Conservation (phyloP, 768 basidiomycete genomes). For the Termitomyces sp. region DNA sequence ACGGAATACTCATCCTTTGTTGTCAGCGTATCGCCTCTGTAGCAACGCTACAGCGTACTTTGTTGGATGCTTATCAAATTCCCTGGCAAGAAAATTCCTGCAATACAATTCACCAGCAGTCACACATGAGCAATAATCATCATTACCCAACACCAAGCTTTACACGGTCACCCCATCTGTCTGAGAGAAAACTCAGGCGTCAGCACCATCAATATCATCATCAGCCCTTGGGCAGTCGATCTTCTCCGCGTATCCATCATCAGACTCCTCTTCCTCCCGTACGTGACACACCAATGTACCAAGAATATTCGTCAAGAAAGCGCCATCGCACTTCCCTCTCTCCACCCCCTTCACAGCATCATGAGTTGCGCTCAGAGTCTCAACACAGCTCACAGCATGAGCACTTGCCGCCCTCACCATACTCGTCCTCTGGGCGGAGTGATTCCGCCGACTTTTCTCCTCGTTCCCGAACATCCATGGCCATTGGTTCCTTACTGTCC, state of each 20-base stretch:
- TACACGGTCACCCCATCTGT: constrained; percentile 29
- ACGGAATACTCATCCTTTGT: constrained; percentile 1
- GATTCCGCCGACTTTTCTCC: constrained; percentile 69
- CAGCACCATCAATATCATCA: constrained; percentile 24
- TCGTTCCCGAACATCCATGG: constrained; percentile 70
- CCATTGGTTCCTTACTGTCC: constrained; percentile 70
- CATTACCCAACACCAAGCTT: constrained; percentile 34
- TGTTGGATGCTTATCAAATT: constrained; percentile 57
- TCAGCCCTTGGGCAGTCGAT: constrained; percentile 31
- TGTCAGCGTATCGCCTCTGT: constrained; percentile 67
- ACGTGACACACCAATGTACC: constrained; percentile 30
- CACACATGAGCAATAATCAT: constrained; percentile 27
- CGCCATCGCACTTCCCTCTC: constrained; percentile 61
- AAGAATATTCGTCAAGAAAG: constrained; percentile 47
- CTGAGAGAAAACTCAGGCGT: constrained; percentile 28
- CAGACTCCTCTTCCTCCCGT: constrained; percentile 26
- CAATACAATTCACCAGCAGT: constrained; percentile 16
- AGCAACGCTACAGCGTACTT: constrained; percentile 62
- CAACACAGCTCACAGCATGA: constrained; percentile 25
- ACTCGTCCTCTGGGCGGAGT: constrained; percentile 62
- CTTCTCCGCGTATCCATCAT: constrained; percentile 27
- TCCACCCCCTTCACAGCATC: constrained; percentile 39
- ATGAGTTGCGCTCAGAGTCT: constrained; percentile 35
- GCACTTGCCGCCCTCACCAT: constrained; percentile 68
- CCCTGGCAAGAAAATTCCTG: constrained; percentile 17